These are phyloP conservation scores for Myriosclerotinia curreyana DNA, from an alignment of 2,329 filamentous ascomycete genomes.

Conservation along the genomic window DNA sequence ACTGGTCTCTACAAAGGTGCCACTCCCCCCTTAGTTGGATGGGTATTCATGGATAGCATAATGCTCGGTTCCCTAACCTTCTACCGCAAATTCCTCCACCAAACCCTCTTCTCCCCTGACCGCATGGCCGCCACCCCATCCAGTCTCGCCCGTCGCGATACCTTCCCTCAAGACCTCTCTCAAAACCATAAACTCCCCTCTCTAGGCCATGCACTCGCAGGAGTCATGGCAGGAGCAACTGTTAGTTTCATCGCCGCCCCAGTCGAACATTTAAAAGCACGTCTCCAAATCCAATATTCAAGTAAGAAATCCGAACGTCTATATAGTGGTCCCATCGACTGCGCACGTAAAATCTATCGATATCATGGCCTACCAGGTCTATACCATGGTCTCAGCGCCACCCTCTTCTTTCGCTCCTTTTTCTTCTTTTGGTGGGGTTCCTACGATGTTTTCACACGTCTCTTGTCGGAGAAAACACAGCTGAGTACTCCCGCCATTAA, in stretches of 20 bases:
- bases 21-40: conserved; percentile 85
- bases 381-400: conserved; percentile 82
- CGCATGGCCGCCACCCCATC: conserved; percentile 38
- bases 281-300: conserved; percentile 91
- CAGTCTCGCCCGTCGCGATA: conserved; percentile 25
- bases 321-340: conserved; percentile 87
- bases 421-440: conserved; percentile 99
- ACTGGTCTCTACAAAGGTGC: conserved; percentile 91
- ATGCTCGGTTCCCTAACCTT: conserved; percentile 92
- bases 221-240: conserved; percentile 80
- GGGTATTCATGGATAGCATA: conserved; percentile 94
- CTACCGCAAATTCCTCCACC: conserved; percentile 79
- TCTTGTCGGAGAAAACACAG: conserved; percentile 62
- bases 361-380: conserved; percentile 74
- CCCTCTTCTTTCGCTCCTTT: conserved; percentile 82
- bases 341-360: conserved; percentile 64
- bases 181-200: conserved; percentile 59
- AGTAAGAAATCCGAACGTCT: conserved; percentile 71
- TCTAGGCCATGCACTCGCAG: conserved; percentile 82
- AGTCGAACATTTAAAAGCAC: conserved; percentile 91
- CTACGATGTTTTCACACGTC: conserved; percentile 78
- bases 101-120: conserved; percentile 68
- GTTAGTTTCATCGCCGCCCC: conserved; percentile 92
- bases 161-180: conserved; percentile 34
- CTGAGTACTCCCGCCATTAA: conserved; percentile 80